phyloP scores from a whole-genome alignment of 169 alveolate species.

The Eimeria praecox region DNA sequence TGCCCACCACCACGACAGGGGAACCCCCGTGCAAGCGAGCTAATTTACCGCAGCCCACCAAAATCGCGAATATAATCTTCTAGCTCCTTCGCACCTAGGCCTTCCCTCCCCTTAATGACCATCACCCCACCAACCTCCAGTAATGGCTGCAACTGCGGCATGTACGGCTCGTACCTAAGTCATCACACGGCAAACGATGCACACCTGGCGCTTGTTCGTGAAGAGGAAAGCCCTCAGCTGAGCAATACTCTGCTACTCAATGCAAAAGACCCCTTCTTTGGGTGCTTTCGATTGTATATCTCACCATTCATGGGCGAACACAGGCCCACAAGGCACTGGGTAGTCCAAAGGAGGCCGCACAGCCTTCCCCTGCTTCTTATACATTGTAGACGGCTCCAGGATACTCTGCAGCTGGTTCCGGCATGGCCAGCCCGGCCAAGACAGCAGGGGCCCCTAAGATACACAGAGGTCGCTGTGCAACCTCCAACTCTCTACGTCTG shows the following conservation, averaged over 20 bases:
- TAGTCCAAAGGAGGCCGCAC: constrained; percentile 83
- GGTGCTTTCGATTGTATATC: not conserved
- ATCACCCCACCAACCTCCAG: constrained; percentile 88
- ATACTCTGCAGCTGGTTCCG: constrained; percentile 76
- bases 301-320: constrained; percentile 86
- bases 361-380: constrained; percentile 50
- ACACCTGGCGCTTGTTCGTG: not conserved
- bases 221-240: not conserved
- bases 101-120: constrained; percentile 87
- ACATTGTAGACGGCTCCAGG: constrained; percentile 66
- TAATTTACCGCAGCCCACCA: not conserved
- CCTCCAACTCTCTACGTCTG: not conserved
- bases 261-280: not conserved
- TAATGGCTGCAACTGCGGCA: constrained; percentile 86
- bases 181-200: constrained; percentile 6
- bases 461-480: not conserved
- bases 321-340: constrained; percentile 85
- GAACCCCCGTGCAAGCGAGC: not conserved
- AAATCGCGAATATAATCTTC: constrained; percentile 68
- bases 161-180: constrained; percentile 87
- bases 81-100: constrained; percentile 87
- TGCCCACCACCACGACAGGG: not conserved
- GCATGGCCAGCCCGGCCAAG: constrained; percentile 84
- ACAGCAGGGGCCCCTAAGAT: constrained; percentile 72
- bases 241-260: not conserved